Conservation (phyloP, 129 eudicot genomes). For the Gnaphalium uliginosum region DNA sequence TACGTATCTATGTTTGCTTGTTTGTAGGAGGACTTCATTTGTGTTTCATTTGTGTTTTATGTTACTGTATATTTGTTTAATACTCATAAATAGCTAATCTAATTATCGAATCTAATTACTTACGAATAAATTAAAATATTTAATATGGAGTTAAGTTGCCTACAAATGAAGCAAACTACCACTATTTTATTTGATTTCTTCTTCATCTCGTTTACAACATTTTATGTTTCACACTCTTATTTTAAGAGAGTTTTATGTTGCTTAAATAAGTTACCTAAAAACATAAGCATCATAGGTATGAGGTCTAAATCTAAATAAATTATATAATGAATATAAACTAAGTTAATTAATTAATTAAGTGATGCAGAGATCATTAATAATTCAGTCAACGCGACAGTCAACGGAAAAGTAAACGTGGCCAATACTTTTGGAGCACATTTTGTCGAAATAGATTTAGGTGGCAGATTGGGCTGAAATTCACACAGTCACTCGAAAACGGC, state of each 20-base stretch:
- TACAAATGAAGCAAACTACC: conserved; percentile 33
- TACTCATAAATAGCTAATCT: not conserved
- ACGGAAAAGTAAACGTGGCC: too few species aligned
- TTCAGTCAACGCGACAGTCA: too few species aligned
- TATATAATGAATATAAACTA: not conserved
- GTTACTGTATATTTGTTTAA: not conserved
- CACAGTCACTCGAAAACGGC: too few species aligned
- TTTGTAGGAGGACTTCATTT: conserved; percentile 15
- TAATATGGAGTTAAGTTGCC: conserved; percentile 10
- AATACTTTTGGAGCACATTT: too few species aligned
- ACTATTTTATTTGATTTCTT: conserved; percentile 11
- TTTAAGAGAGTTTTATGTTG: not conserved
- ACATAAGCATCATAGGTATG: not conserved
- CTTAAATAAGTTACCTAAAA: not conserved
- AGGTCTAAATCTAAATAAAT: not conserved
- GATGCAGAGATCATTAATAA: too few species aligned
- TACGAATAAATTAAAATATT: not conserved
- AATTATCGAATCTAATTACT: conserved; percentile 11
- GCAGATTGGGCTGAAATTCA: too few species aligned
- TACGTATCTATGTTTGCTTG: conserved; percentile 41
- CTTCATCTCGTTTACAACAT: not conserved
- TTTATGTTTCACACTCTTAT: not conserved
- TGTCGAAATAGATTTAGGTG: too few species aligned
- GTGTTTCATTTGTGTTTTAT: conserved; percentile 15
- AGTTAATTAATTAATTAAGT: too few species aligned